Conservation (phyloP, 2,329 filamentous ascomycete species). For the Diplocarpon rosae region DNA sequence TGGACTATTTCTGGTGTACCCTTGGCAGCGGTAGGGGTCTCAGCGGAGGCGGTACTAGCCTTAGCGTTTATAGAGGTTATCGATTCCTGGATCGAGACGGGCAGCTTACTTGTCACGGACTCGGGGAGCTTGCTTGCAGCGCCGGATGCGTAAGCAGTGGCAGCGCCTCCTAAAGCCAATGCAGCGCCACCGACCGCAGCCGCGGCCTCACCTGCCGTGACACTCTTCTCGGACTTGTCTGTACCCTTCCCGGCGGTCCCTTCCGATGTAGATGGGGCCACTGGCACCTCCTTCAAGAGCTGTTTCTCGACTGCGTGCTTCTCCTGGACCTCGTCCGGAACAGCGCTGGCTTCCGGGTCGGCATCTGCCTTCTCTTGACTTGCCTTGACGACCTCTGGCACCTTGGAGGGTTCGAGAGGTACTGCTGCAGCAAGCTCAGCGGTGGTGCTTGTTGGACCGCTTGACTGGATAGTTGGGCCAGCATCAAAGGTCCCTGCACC, state of each 20-base stretch:
- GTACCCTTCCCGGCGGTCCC: slow-evolving; percentile 41
- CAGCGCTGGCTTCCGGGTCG: slow-evolving; percentile 56
- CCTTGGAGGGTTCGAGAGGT: slow-evolving; percentile 33
- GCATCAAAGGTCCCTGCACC: slow-evolving; percentile 40
- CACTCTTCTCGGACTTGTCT: slow-evolving; percentile 40
- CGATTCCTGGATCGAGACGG: slow-evolving; percentile 41
- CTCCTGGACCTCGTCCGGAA: slow-evolving; percentile 54
- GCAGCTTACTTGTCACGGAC: slow-evolving; percentile 39
- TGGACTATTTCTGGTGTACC: slow-evolving; percentile 46
- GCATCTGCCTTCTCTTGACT: slow-evolving; percentile 57
- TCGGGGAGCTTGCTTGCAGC: slow-evolving; percentile 39
- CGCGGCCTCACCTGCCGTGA: slow-evolving; percentile 33
- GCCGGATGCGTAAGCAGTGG: slow-evolving; percentile 28
- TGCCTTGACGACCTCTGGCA: slow-evolving; percentile 56
- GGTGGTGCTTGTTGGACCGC: slow-evolving; percentile 35
- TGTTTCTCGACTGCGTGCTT: slow-evolving; percentile 64
- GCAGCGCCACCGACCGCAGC: slow-evolving; percentile 33
- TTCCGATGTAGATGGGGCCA: slow-evolving; percentile 46
- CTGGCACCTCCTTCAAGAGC: slow-evolving; percentile 54
- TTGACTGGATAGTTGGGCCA: slow-evolving; percentile 38
- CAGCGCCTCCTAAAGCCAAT: slow-evolving; percentile 33
- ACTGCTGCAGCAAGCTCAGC: slow-evolving; percentile 33
- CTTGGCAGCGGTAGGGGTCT: slow-evolving; percentile 29
- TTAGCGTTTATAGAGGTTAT: slow-evolving; percentile 38
- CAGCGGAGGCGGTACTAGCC: slow-evolving; percentile 31